phyloP scores from a whole-genome alignment of 352 stramenopile species.

The Nothophytophthora sp. region DNA sequence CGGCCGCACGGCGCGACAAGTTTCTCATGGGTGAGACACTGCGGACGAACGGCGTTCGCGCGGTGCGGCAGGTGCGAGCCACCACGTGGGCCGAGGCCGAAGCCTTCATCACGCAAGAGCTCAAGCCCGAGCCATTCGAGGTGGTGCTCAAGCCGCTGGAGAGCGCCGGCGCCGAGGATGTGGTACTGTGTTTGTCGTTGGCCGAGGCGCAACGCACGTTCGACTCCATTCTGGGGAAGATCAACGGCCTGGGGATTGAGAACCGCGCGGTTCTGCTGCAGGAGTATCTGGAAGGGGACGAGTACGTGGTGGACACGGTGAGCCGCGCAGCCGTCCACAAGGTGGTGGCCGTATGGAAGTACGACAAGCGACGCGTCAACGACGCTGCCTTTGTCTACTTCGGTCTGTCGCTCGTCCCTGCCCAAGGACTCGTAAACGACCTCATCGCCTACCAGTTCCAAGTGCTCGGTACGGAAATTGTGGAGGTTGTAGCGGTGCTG shows the following conservation, averaged over 20 bases:
- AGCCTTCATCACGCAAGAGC: constrained; percentile 65
- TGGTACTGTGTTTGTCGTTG: constrained; percentile 78
- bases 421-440: constrained; percentile 65
- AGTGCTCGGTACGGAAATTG: constrained; percentile 45
- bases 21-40: constrained; percentile 91
- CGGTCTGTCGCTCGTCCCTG: constrained; percentile 72
- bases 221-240: constrained; percentile 79
- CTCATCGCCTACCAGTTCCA: constrained; percentile 87
- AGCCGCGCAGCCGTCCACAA: constrained; percentile 94
- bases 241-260: constrained; percentile 85
- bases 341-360: constrained; percentile 96
- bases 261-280: constrained; percentile 90
- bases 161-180: constrained; percentile 75
- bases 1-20: constrained; percentile 73
- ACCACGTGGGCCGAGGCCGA: constrained; percentile 75
- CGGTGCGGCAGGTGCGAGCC: constrained; percentile 90
- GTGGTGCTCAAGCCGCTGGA: constrained; percentile 92
- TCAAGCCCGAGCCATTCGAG: constrained; percentile 73
- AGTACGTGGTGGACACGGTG: constrained; percentile 98
- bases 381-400: constrained; percentile 96
- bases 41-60: constrained; percentile 74
- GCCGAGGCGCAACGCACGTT: constrained; percentile 85
- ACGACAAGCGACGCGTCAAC: constrained; percentile 97
- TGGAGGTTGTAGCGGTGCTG: neutral
- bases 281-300: constrained; percentile 94